Conservation (phyloP, 1,284 basidiomycete species). For the Melanopsichium pennsylvanicum region DNA sequence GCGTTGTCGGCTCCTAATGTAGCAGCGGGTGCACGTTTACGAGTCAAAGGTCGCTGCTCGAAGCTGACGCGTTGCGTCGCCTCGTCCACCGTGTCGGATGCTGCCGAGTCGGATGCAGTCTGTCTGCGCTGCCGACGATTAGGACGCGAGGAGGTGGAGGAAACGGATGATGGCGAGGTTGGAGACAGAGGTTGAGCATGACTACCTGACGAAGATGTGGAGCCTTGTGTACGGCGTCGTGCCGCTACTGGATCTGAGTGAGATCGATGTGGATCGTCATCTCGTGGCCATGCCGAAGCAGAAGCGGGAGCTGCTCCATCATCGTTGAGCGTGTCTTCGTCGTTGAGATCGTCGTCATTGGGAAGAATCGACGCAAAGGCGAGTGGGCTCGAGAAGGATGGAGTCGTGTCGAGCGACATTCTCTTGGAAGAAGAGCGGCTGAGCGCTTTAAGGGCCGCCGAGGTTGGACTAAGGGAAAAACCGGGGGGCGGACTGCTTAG, state of each 20-base stretch:
- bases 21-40: slow-evolving; percentile 6
- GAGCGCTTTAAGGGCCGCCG: slow-evolving; percentile 33
- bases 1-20: slow-evolving; percentile 8
- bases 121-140: slow-evolving; percentile 19
- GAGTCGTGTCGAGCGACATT: slow-evolving; percentile 54
- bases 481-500: slow-evolving; percentile 17
- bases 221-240: slow-evolving; percentile 15
- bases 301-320: not conserved
- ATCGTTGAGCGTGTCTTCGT: slow-evolving; percentile 26
- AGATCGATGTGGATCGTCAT: not conserved
- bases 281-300: not conserved
- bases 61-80: slow-evolving; percentile 5
- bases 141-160: slow-evolving; percentile 20
- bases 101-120: slow-evolving; percentile 21
- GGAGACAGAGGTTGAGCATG: slow-evolving; percentile 23
- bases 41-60: slow-evolving; percentile 11
- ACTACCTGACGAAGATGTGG: slow-evolving; percentile 21
- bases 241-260: slow-evolving; percentile 10
- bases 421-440: slow-evolving; percentile 38
- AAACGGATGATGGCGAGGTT: slow-evolving; percentile 30
- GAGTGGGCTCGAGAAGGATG: slow-evolving; percentile 63
- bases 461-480: slow-evolving; percentile 35
- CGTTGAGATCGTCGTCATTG: slow-evolving; percentile 43
- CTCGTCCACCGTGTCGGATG: slow-evolving; percentile 23
- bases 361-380: slow-evolving; percentile 58